A percentile compares a stretch with the other conserved stretches of the same genome.
Conservation (phyloP, 208 protist genomes). For the Strigomonas culicis region DNA sequence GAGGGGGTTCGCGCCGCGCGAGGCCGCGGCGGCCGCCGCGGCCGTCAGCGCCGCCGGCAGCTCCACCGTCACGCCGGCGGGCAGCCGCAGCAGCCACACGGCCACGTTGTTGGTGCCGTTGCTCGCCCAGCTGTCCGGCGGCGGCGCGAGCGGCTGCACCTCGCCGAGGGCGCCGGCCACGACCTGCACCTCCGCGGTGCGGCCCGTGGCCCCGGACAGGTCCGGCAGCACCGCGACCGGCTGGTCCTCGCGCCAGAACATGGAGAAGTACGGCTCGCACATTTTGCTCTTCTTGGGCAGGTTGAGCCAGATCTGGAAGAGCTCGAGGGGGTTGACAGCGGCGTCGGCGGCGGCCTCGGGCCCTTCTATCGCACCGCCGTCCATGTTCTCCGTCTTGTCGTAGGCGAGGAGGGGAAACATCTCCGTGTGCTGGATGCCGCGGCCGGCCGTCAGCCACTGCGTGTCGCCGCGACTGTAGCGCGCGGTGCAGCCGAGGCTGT, state of each 20-base stretch:
- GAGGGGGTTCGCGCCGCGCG: no score
- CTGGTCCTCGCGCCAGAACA: constrained; percentile 48
- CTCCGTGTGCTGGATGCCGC: constrained; percentile 86
- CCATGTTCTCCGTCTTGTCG: constrained; percentile 14
- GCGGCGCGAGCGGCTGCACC: constrained; percentile 47
- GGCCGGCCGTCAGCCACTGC: constrained; percentile 93
- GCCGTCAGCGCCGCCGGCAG: constrained; percentile 28
- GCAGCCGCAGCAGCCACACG: constrained; percentile 38
- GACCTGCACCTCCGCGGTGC: constrained; percentile 12
- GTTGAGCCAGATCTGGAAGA: constrained; percentile 92
- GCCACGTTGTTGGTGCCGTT: constrained; percentile 31
- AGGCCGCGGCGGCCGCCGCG: constrained; percentile 6
- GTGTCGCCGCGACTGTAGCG: constrained; percentile 68
- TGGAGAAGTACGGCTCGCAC: constrained; percentile 63
- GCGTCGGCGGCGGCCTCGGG: background rate
- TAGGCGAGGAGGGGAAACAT: constrained; percentile 47
- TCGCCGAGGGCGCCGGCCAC: constrained; percentile 26
- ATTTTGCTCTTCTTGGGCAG: constrained; percentile 76
- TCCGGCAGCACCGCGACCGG: constrained; percentile 22
- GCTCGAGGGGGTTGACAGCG: constrained; percentile 32
- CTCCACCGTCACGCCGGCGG: constrained; percentile 18
- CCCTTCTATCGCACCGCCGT: no score
- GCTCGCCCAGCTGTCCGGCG: constrained; percentile 57
- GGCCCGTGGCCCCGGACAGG: background rate
- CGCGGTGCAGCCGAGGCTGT: constrained; percentile 67